phyloP scores from a whole-genome alignment of 805 yeast genomes.

The Cyberlindnera amylophila region DNA sequence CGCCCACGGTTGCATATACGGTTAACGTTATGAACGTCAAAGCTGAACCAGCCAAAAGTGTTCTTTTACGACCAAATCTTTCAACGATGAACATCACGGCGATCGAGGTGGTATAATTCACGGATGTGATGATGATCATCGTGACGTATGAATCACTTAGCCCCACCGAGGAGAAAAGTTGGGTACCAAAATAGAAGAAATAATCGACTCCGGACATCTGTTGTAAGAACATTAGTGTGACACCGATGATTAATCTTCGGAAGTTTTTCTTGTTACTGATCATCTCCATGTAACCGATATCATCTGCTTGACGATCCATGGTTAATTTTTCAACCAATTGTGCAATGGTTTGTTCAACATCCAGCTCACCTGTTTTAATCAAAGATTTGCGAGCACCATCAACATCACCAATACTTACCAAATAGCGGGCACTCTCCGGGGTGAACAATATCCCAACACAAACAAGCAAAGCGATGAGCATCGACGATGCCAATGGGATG shows the following conservation, averaged over 20 bases:
- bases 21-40: slow-evolving; percentile 51
- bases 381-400: slow-evolving; percentile 54
- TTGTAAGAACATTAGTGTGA: slow-evolving; percentile 53
- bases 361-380: slow-evolving; percentile 43
- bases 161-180: slow-evolving; percentile 51
- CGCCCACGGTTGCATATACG: slow-evolving; percentile 46
- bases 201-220: slow-evolving; percentile 66
- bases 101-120: slow-evolving; percentile 49
- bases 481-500: slow-evolving; percentile 56
- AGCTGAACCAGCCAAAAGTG: slow-evolving; percentile 37
- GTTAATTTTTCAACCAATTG: slow-evolving; percentile 7
- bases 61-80: slow-evolving; percentile 42
- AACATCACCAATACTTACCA: slow-evolving; percentile 43
- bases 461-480: slow-evolving; percentile 41
- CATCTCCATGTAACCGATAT: slow-evolving; percentile 45
- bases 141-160: slow-evolving; percentile 52
- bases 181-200: slow-evolving; percentile 64
- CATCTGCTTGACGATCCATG: slow-evolving; percentile 10
- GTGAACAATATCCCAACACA: slow-evolving; percentile 56
- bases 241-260: slow-evolving; percentile 49
- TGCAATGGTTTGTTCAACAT: slow-evolving; percentile 32
- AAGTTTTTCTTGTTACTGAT: slow-evolving; percentile 32
- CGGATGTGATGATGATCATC: slow-evolving; percentile 49
- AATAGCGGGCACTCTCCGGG: slow-evolving; percentile 68
- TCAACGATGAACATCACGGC: slow-evolving; percentile 47